phyloP scores from a whole-genome alignment of 768 basidiomycete species.

The Ramaria sp. region DNA sequence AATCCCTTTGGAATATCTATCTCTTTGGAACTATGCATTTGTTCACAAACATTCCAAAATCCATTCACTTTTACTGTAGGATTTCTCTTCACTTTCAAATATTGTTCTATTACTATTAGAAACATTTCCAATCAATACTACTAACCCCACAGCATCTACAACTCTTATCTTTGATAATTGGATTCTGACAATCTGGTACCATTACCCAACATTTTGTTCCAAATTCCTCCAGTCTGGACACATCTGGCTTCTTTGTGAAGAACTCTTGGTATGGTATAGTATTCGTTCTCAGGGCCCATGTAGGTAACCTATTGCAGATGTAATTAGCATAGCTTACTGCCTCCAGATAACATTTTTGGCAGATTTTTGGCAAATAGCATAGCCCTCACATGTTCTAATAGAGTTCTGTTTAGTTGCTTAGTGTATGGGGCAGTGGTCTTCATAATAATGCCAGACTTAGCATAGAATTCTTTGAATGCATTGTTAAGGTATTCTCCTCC shows the following conservation, averaged over 20 bases:
- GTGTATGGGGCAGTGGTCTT: slow-evolving; percentile 24
- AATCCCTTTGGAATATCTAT: too few relatives aligned
- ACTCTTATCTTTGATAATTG: too few relatives aligned
- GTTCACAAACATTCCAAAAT: too few relatives aligned
- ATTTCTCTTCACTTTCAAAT: too few relatives aligned
- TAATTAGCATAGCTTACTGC: background rate
- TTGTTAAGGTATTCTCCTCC: slow-evolving; percentile 12
- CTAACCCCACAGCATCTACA: too few relatives aligned
- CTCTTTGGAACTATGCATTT: too few relatives aligned
- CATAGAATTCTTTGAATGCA: slow-evolving; percentile 15
- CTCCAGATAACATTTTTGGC: background rate
- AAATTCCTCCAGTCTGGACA: background rate
- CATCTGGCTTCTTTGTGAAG: slow-evolving; percentile 15
- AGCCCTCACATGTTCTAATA: background rate
- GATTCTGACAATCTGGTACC: too few relatives aligned
- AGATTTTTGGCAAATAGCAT: background rate
- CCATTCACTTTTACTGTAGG: too few relatives aligned
- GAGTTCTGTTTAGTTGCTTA: background rate
- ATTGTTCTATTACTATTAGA: too few relatives aligned
- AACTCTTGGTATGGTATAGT: slow-evolving; percentile 17
- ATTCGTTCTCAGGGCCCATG: background rate
- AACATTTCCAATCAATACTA: too few relatives aligned
- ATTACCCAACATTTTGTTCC: too few relatives aligned
- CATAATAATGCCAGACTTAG: slow-evolving; percentile 18
- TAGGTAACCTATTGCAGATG: background rate